Evolutionary conservation across 148 eudicot genomes (phyloP).

Genomic region (Heliamphora exappendiculata): DNA sequence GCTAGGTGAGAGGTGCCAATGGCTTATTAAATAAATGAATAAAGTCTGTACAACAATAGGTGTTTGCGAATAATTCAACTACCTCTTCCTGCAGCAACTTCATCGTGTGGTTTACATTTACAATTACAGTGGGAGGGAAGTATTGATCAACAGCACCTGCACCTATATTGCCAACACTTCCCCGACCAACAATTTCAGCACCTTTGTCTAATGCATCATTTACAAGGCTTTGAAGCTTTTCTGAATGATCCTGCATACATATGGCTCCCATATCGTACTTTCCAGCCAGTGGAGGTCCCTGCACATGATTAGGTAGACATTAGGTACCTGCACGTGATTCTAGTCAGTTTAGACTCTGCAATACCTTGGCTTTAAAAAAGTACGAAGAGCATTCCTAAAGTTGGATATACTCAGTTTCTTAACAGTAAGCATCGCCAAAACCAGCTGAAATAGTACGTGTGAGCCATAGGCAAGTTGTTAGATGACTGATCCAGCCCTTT

Average conservation of each 20-base stretch:
- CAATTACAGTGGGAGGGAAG: slow-evolving; percentile 88
- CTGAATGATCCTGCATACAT: slow-evolving; percentile 97
- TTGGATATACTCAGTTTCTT: neutral
- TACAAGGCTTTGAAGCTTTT: slow-evolving; percentile 86
- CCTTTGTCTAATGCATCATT: slow-evolving; percentile 95
- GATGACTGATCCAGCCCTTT: neutral
- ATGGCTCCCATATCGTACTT: slow-evolving; percentile 98
- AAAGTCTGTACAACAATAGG: neutral
- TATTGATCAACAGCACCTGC: slow-evolving; percentile 97
- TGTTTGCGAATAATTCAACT: slow-evolving; percentile 12
- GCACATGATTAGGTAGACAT: slow-evolving; percentile 17
- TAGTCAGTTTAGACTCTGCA: neutral
- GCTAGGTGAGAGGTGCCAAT: too few relatives aligned
- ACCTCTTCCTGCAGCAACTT: slow-evolving; percentile 98
- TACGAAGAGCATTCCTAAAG: neutral
- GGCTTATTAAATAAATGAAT: neutral
- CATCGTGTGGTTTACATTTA: slow-evolving; percentile 86
- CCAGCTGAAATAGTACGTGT: neutral
- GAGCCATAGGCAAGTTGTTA: neutral
- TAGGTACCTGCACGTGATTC: neutral
- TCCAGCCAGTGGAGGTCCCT: slow-evolving; percentile 95
- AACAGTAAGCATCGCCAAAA: neutral
- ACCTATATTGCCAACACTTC: slow-evolving; percentile 89
- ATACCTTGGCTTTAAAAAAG: neutral
- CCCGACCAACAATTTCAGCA: slow-evolving; percentile 86